A percentile compares a stretch with the other conserved stretches of the same genome.
These are phyloP conservation scores for Teratosphaeria viscida DNA, from an alignment of 2,329 filamentous ascomycete genomes.

Conservation along the genomic window DNA sequence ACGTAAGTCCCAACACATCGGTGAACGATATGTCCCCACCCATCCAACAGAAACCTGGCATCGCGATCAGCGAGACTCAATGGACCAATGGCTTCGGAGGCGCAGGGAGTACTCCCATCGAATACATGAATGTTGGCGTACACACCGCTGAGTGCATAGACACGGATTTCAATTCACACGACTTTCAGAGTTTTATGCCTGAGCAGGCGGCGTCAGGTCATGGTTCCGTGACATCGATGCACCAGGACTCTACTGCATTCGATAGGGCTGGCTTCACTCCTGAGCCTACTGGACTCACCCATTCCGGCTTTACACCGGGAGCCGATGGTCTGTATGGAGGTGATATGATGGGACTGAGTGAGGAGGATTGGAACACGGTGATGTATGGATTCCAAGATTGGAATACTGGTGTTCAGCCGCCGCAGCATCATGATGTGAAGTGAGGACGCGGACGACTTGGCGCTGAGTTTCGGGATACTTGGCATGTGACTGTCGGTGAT, in stretches of 20 bases:
- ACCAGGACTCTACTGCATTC: not conserved
- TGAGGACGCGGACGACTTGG: not conserved
- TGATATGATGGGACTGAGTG: constrained; percentile 21
- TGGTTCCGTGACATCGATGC: not conserved
- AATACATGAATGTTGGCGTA: not conserved
- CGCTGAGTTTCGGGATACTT: not conserved
- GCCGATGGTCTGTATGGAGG: constrained; percentile 3
- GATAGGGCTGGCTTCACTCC: constrained; percentile 10
- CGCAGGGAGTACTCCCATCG: not conserved
- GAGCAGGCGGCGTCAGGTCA: constrained; percentile 9
- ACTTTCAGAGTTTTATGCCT: constrained; percentile 5
- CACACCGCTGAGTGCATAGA: not conserved
- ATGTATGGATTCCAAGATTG: constrained; percentile 14
- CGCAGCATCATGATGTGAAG: not conserved
- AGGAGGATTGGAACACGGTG: constrained; percentile 22
- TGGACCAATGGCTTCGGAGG: not conserved
- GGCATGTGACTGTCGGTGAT: not conserved
- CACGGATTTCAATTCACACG: constrained; percentile 14
- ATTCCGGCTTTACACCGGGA: constrained; percentile 1
- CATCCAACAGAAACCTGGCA: constrained; percentile 4
- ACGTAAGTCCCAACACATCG: constrained; percentile 18
- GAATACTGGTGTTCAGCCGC: not conserved
- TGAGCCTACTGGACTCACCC: constrained; percentile 9
- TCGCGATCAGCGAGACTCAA: not conserved
- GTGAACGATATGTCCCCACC: constrained; percentile 20